Conservation (phyloP, 208 protist genomes). For the Herpetomonas tarakana region DNA sequence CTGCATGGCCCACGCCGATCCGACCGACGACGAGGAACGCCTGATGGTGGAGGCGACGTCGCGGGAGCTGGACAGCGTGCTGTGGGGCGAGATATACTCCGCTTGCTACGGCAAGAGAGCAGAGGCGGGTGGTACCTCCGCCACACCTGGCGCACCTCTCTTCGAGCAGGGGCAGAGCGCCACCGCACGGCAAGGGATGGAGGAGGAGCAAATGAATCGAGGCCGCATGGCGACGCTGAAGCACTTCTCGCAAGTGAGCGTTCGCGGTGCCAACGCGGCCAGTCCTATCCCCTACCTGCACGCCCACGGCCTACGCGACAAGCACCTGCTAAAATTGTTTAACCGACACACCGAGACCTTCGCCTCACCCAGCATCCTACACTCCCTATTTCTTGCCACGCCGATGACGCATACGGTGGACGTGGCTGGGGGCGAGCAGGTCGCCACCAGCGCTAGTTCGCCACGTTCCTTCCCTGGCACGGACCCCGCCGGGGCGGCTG, state of each 20-base stretch:
- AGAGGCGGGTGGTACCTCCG: neutral
- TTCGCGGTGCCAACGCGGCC: slow-evolving; percentile 30
- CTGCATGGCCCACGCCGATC: slow-evolving; percentile 57
- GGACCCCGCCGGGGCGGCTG: neutral
- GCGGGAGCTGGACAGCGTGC: slow-evolving; percentile 30
- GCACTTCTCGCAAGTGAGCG: slow-evolving; percentile 56
- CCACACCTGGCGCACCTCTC: neutral
- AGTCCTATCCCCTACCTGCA: slow-evolving; percentile 50
- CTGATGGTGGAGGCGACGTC: slow-evolving; percentile 48
- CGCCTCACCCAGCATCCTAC: neutral
- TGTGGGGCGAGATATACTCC: slow-evolving; percentile 63
- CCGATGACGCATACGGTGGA: neutral
- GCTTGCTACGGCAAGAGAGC: slow-evolving; percentile 47
- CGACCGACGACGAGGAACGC: slow-evolving; percentile 45
- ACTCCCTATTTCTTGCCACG: neutral
- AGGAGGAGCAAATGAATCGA: slow-evolving; percentile 18
- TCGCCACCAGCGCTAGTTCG: too few species aligned
- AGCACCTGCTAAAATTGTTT: slow-evolving; percentile 42
- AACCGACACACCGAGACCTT: slow-evolving; percentile 11
- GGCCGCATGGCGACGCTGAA: slow-evolving; percentile 35
- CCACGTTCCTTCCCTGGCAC: too few species aligned
- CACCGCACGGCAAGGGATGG: neutral
- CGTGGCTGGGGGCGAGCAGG: neutral
- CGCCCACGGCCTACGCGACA: slow-evolving; percentile 38
- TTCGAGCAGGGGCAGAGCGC: neutral